These are phyloP conservation scores for Claviceps humidiphila DNA, from an alignment of 2,329 filamentous ascomycete species.

Conservation along the genomic window DNA sequence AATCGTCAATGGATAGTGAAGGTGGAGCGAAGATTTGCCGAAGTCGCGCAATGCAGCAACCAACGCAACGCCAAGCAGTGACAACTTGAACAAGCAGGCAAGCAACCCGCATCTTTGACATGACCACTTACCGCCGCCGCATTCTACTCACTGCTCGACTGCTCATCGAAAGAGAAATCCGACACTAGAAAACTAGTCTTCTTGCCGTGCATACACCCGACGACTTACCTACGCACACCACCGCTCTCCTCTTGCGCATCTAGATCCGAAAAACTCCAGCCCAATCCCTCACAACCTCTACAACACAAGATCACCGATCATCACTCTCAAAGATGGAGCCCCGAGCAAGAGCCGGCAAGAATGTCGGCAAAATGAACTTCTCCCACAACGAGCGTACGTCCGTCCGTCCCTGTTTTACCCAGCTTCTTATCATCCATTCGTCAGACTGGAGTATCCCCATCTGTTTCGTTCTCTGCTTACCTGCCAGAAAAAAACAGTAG, in stretches of 20 bases:
- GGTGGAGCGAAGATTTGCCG: conserved; percentile 26
- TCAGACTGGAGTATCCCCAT: neutral
- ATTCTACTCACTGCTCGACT: too few relatives aligned
- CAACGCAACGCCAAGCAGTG: neutral
- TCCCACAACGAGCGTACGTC: conserved; percentile 52
- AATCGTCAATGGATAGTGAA: neutral
- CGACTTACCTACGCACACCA: neutral
- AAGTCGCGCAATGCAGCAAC: neutral
- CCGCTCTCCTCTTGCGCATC: neutral
- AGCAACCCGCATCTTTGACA: neutral
- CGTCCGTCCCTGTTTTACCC: conserved; percentile 12
- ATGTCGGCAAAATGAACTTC: conserved; percentile 77
- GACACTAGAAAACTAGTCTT: too few relatives aligned
- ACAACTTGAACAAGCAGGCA: neutral
- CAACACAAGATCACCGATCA: neutral
- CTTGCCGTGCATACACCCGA: too few relatives aligned
- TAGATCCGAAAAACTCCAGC: neutral
- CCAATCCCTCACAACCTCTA: conserved; percentile 15
- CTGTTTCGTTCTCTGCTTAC: neutral
- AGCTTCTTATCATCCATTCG: neutral
- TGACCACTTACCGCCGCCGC: neutral
- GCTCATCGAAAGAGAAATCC: too few relatives aligned
- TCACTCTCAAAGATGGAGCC: conserved; percentile 47
- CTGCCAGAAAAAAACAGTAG: conserved; percentile 34
- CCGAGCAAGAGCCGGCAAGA: conserved; percentile 62